A percentile compares a stretch with the other conserved stretches of the same genome.
Conservation (phyloP, 176 grass and related monocot species). For the Cenchrus fungigraminus region DNA sequence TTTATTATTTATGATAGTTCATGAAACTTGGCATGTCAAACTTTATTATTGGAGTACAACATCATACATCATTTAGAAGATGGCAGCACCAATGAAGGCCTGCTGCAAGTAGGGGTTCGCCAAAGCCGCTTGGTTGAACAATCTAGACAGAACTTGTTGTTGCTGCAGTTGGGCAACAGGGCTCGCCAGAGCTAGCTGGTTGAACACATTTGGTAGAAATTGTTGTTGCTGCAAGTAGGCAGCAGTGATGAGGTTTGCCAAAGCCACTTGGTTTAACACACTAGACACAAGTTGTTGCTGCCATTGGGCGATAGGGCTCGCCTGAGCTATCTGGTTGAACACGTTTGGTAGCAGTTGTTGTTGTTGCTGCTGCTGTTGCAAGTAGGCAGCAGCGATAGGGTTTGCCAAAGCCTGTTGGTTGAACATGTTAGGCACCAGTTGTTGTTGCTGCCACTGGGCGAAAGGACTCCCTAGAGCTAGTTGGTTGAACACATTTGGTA, state of each 20-base stretch:
- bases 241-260: background rate
- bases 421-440: too few relatives aligned
- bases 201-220: too few relatives aligned
- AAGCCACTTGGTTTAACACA: background rate
- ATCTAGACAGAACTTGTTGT: too few relatives aligned
- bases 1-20: background rate
- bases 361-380: background rate
- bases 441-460: background rate
- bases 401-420: too few relatives aligned
- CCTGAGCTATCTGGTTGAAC: background rate
- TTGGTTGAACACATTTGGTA: background rate
- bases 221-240: background rate
- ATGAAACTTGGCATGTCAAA: background rate
- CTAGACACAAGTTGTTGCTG: background rate
- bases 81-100: background rate
- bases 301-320: background rate
- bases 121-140: too few relatives aligned
- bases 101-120: background rate
- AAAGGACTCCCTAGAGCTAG: background rate
- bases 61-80: background rate
- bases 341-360: background rate
- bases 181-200: too few relatives aligned
- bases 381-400: background rate
- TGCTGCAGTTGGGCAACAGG: too few relatives aligned
- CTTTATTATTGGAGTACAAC: background rate